These are phyloP conservation scores for Coemansia sp. DNA, from an alignment of 192 early-diverging fungal species.

Conservation along the genomic window DNA sequence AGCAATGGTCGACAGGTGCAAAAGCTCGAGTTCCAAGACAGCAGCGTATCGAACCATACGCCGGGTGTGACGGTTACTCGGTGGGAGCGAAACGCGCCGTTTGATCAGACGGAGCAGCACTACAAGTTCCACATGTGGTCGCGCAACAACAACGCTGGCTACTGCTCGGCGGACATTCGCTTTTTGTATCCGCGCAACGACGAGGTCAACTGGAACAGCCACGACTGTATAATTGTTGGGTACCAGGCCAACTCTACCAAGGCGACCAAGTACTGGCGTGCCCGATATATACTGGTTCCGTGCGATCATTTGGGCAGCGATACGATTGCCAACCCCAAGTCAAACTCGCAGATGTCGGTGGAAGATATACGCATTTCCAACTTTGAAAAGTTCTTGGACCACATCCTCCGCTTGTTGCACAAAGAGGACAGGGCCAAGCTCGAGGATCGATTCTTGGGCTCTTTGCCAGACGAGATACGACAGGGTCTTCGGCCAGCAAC, in stretches of 20 bases:
- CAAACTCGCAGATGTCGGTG: slow-evolving; percentile 72
- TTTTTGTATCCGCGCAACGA: slow-evolving; percentile 79
- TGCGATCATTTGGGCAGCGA: slow-evolving; percentile 64
- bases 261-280: slow-evolving; percentile 80
- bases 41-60: slow-evolving; percentile 60
- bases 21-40: slow-evolving; percentile 70
- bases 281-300: slow-evolving; percentile 90
- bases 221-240: slow-evolving; percentile 90
- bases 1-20: slow-evolving; percentile 94
- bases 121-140: slow-evolving; percentile 87
- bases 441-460: slow-evolving; percentile 34
- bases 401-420: slow-evolving; percentile 39
- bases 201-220: slow-evolving; percentile 91
- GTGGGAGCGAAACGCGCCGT: slow-evolving; percentile 72
- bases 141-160: slow-evolving; percentile 68
- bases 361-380: slow-evolving; percentile 87
- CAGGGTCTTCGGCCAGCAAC: not conserved
- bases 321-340: slow-evolving; percentile 56
- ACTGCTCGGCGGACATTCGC: slow-evolving; percentile 58
- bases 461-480: slow-evolving; percentile 35
- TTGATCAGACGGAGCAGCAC: slow-evolving; percentile 59
- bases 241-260: slow-evolving; percentile 81
- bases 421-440: slow-evolving; percentile 31
- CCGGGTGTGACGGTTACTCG: slow-evolving; percentile 81
- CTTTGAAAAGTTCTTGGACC: slow-evolving; percentile 86